These are phyloP conservation scores for Trichomonascaceae sp. DNA, from an alignment of 1,139 yeast species.

Conservation along the genomic window DNA sequence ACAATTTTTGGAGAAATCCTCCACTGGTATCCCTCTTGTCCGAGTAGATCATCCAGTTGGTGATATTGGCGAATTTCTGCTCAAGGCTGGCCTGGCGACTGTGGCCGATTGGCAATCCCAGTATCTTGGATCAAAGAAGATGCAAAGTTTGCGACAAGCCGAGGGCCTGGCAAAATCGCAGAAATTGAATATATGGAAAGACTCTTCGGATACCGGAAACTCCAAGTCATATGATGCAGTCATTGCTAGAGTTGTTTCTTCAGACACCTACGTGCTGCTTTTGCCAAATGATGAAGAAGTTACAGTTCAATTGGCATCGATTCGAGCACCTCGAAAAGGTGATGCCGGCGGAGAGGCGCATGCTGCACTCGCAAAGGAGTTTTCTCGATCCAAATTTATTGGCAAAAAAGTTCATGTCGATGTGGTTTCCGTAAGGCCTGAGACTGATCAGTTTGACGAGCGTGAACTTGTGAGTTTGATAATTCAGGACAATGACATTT, in stretches of 20 bases:
- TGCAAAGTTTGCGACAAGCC: slow-evolving; percentile 57
- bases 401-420: slow-evolving; percentile 60
- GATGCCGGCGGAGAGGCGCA: slow-evolving; percentile 56
- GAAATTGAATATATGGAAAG: slow-evolving; percentile 60
- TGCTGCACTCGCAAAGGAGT: slow-evolving; percentile 64
- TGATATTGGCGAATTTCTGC: slow-evolving; percentile 62
- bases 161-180: slow-evolving; percentile 61
- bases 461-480: slow-evolving; percentile 58
- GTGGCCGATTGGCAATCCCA: slow-evolving; percentile 80
- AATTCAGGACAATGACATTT: slow-evolving; percentile 50
- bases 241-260: slow-evolving; percentile 55
- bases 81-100: slow-evolving; percentile 66
- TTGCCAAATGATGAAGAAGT: slow-evolving; percentile 36
- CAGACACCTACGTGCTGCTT: slow-evolving; percentile 58
- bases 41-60: slow-evolving; percentile 65
- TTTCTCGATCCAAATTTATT: slow-evolving; percentile 58
- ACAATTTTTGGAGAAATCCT: slow-evolving; percentile 46
- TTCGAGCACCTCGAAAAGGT: slow-evolving; percentile 63
- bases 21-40: slow-evolving; percentile 56
- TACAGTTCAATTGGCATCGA: slow-evolving; percentile 67
- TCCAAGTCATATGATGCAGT: slow-evolving; percentile 44
- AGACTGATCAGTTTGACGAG: slow-evolving; percentile 56
- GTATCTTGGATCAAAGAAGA: slow-evolving; percentile 58
- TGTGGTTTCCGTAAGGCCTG: slow-evolving; percentile 63
- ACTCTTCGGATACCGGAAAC: slow-evolving; percentile 24